Base-by-base conservation (phyloP, 495 filamentous ascomycete genomes). In the Lophiostoma macrostomum region DNA sequence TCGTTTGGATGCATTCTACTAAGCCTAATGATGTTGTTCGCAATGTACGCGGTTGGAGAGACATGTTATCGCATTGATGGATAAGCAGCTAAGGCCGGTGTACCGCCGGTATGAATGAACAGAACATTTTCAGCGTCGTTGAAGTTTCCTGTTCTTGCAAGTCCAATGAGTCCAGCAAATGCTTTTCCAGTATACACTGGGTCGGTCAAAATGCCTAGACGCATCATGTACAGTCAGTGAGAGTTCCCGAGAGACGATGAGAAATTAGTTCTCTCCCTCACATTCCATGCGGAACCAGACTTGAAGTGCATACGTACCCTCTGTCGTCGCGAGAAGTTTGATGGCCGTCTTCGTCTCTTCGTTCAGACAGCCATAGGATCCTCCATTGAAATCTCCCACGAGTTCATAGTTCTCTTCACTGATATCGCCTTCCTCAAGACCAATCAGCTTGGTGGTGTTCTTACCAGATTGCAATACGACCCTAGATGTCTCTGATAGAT, bases 101-200 rank as follows among this genome's bases (percentile, higher is more conserved):
- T 38, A 18, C 81, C 82, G 8, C 83, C 82, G 0, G 82, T 60
- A 64, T 86, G 81, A 18, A 79, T 81, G 71, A 82, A 86, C 52
- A 85, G 50, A 14, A 83, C 74, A 66, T 80, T 84, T 31, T 71
- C 75, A 0, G 74, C 80, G 6, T 65, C 61, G 0, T 20, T 20
- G 36, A 85, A 78, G 56, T 80, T 78, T 4, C 74, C 80, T 35
- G 69, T 72, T 25, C 67, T 68, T n/a, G 85, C 76, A 74, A 84
- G 64, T 59, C 80, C 78, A 64, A 84, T 72, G 77, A 85, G 76
- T 0, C 82, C 81, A 1, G 81, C 80, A 54, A 86, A 64, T 50
- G 76, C 82, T 73, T 85, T 85, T 0, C 83, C 82, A 64, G 82
- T 79, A 57, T 86, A 85, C 1, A 86, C 83, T 0, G 81, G 81